Evolutionary conservation across 257 asterid genomes (phyloP).

Genomic region (Penstemon eatonii): DNA sequence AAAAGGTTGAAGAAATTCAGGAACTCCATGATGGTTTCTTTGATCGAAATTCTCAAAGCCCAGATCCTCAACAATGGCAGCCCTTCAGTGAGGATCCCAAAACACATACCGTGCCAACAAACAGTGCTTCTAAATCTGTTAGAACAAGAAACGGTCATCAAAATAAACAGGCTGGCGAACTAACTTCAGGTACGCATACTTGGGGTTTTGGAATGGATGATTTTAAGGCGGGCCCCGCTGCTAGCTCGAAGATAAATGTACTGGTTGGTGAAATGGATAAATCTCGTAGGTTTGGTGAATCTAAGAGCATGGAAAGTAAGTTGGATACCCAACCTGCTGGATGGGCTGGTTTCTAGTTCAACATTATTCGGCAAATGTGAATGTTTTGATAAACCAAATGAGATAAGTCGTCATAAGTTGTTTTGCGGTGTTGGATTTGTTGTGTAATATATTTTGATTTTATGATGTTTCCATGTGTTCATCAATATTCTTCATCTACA

Average conservation of each 20-base stretch:
- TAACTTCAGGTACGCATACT: constrained; percentile 34
- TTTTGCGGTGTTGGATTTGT: constrained; percentile 2
- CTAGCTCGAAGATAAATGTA: constrained; percentile 43
- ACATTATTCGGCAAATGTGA: neutral
- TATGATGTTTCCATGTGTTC: neutral
- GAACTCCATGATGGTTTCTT: constrained; percentile 74
- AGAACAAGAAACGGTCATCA: constrained; percentile 60
- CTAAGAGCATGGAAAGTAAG: constrained; percentile 51
- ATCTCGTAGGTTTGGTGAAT: constrained; percentile 51
- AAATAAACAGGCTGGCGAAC: constrained; percentile 42
- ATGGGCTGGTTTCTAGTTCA: constrained; percentile 80
- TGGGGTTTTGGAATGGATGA: constrained; percentile 83
- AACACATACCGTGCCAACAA: constrained; percentile 35
- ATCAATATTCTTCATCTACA: no score
- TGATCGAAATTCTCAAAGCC: constrained; percentile 50
- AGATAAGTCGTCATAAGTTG: neutral
- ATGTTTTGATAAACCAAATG: neutral
- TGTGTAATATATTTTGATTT: neutral
- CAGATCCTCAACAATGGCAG: constrained; percentile 77
- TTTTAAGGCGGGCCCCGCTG: constrained; percentile 66
- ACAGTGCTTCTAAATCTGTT: constrained; percentile 50
- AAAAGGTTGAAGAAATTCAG: constrained; percentile 74
- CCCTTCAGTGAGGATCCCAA: constrained; percentile 69
- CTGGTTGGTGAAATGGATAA: constrained; percentile 34
- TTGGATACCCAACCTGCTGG: constrained; percentile 79